Base-by-base conservation (phyloP, 2,329 filamentous ascomycete species). In the Aschersonia sp. region DNA sequence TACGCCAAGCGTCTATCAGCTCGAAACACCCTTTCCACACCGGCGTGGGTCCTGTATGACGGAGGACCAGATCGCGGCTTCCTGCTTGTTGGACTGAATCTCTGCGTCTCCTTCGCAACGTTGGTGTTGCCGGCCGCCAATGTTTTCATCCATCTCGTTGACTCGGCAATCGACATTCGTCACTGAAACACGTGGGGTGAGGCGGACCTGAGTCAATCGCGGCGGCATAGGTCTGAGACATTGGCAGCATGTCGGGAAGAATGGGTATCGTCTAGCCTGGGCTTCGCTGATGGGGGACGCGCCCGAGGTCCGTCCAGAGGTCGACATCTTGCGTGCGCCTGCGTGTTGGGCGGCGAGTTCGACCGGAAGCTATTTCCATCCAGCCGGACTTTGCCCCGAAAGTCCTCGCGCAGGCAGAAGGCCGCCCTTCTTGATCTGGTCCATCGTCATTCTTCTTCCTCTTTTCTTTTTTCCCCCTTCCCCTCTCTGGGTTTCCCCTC, bases 141-240 rank as follows among this genome's bases (percentile, higher is more conserved):
- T 37, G 35, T 37, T 37, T 5, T 37, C 35, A 8, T 37, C 35
- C 8, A 12, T 12, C 47, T 40, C 8, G 54, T 56, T 54, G 54
- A 54, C 54, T 52, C 51, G 53, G 53, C 54, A 54, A 55, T 56
- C 46, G 44, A 48, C 53, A 56, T 55, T 55, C 52, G 49, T 55
- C 43, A 45, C 50, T 51, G 53, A 56, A 47, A 56, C 54, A 55
- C 46, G 48, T 50, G 49, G 46, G 47, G 47, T n/a, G 14, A n/a
- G 40, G 11, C 40, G 40, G 11, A 41, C 14, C 40, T 22, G 40
- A 41, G 11, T 41, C 40, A n/a, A n/a, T 41, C 14, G 40, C 14
- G 40, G 40, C 11, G 40, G 11, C 40, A 9, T 12, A 9, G 35
- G 40, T 41, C 40, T 41, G 40, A 41, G 35, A 37, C 35, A 37